These are phyloP conservation scores for Marsdenia floribunda DNA, from an alignment of 257 asterid species.

Conservation along the genomic window DNA sequence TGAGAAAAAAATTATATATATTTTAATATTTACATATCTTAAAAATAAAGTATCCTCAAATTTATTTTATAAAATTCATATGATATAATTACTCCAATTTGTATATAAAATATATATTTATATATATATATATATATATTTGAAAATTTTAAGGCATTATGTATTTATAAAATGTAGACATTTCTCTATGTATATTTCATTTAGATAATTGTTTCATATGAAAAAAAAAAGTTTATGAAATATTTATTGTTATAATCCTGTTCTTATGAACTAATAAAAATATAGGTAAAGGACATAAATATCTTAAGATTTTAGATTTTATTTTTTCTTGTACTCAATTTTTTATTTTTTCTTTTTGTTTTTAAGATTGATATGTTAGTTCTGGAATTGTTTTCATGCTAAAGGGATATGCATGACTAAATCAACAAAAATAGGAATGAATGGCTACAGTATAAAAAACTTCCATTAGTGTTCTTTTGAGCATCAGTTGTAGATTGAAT, in stretches of 20 bases:
- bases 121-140: too few relatives aligned
- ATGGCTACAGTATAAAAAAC: constrained; percentile 48
- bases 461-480: too few relatives aligned
- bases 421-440: constrained; percentile 58
- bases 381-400: neutral
- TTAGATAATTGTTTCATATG: constrained; percentile 39
- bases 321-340: neutral
- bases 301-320: neutral
- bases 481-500: too few relatives aligned
- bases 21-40: too few relatives aligned
- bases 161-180: constrained; percentile 17
- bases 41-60: too few relatives aligned
- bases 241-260: neutral
- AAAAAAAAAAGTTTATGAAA: neutral
- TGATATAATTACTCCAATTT: too few relatives aligned
- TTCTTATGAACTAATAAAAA: neutral
- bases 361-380: neutral
- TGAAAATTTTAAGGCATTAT: too few relatives aligned
- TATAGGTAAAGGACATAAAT: neutral
- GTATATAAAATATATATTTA: too few relatives aligned
- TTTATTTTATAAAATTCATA: too few relatives aligned
- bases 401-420: constrained; percentile 92
- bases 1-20: too few relatives aligned
- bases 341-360: too few relatives aligned
- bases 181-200: constrained; percentile 67